Conservation (phyloP, 192 early-diverging fungal genomes). For the Coemansia sp. region DNA sequence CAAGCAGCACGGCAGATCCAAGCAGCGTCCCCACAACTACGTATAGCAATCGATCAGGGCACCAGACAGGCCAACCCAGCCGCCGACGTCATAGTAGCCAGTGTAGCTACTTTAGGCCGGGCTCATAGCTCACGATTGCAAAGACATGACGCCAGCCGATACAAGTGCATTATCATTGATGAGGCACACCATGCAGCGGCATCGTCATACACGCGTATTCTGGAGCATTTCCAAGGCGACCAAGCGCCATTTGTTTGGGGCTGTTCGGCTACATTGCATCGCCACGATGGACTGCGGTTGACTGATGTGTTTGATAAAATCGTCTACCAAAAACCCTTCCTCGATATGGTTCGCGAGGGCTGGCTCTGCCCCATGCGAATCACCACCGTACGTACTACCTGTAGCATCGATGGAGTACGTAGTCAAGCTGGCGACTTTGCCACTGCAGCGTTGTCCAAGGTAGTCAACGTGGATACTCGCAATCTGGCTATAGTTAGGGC, state of each 20-base stretch:
- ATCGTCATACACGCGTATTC: constrained; percentile 70
- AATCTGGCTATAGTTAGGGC: constrained; percentile 71
- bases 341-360: constrained; percentile 82
- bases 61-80: constrained; percentile 58
- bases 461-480: constrained; percentile 63
- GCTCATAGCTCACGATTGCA: constrained; percentile 56
- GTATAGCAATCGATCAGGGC: constrained; percentile 74
- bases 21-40: constrained; percentile 61
- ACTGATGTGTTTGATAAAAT: constrained; percentile 75
- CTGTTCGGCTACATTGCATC: constrained; percentile 87
- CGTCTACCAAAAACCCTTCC: constrained; percentile 72
- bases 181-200: constrained; percentile 94
- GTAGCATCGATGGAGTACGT: constrained; percentile 58
- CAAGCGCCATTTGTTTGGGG: constrained; percentile 79
- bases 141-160: constrained; percentile 72
- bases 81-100: constrained; percentile 77
- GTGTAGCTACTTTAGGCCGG: constrained; percentile 74
- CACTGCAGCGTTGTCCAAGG: constrained; percentile 56
- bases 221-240: constrained; percentile 68
- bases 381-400: constrained; percentile 67
- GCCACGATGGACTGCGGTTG: constrained; percentile 82
- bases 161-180: constrained; percentile 91
- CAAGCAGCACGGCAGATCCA: constrained; percentile 79
- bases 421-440: constrained; percentile 67
- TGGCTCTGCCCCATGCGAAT: constrained; percentile 75